Base-by-base conservation (phyloP, 495 filamentous ascomycete species). In the Penicillium coprophilum region DNA sequence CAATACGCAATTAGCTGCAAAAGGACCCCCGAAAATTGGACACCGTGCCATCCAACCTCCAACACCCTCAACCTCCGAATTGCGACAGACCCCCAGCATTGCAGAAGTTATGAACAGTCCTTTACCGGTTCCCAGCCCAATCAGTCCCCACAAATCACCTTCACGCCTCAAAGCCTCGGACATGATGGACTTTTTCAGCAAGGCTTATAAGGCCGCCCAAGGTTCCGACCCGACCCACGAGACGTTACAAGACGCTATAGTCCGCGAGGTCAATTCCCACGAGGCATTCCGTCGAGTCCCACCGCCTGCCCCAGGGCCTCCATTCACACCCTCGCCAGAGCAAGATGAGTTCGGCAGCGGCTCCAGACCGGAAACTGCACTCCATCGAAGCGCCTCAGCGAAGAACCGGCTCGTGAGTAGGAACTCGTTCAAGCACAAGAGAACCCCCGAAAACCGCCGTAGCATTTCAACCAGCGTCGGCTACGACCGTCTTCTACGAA, bases 231-330 rank as follows among this genome's bases (percentile, higher is more conserved):
- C 76, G 9, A 76, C 74, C 1, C 77, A 73, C 36, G 76, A 79
- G 58, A 70, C 71, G 15, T 60, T 79, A 10, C 74, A 79, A 51
- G 76, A 79, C 61, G 72, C 74, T 34, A 79, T 79, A 41, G 62
- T 79, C 23, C 70, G 76, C 11, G 76, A 79, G 53, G 75, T 79
- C 50, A 79, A 79, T 36, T 79, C 76, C 2, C 76, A 79, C 45
- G 76, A 79, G 39, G 76, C 76, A 12, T 79, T 79, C 50, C 66
- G 60, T 17, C 66, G 66, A 15, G 69, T 79, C 9, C 70, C 74
- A 39, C 39, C 71, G 41, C 69, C 74, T 17, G 60, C 53, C n/a
- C 56, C 61, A 23, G 76, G 72, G 0, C 68, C 71, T 13, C 67
- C 68, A 4, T 72, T 76, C 45, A 77, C 73, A 1, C 76, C 76